Conservation (phyloP, 768 basidiomycete genomes). For the Grammothele lineata region DNA sequence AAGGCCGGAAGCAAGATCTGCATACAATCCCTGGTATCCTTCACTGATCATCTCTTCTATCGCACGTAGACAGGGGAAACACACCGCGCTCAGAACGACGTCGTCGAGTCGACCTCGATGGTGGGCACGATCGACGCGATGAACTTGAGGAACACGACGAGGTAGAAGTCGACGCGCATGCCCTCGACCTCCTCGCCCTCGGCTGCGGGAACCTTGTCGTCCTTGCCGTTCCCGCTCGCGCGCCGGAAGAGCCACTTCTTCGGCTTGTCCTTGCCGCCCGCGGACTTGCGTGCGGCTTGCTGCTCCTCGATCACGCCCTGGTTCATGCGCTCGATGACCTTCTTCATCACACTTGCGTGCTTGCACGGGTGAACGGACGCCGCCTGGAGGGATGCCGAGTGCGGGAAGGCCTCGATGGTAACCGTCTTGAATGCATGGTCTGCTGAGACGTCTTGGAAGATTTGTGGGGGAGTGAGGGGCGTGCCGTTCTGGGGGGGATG, state of each 20-base stretch:
- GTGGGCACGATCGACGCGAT: conserved; percentile 98
- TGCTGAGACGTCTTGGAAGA: conserved; percentile 95
- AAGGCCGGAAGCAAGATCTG: conserved; percentile 16
- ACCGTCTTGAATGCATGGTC: conserved; percentile 99
- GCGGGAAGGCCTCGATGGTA: conserved; percentile 98
- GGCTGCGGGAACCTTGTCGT: conserved; percentile 37
- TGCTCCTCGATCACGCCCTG: conserved; percentile 80
- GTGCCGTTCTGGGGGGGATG: conserved; percentile 67
- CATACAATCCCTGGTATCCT: conserved; percentile 19
- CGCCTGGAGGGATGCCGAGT: conserved; percentile 76
- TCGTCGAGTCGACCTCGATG: conserved; percentile 95
- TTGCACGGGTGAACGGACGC: conserved; percentile 99
- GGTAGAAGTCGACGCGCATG: conserved; percentile 96
- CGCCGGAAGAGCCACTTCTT: conserved; percentile 86
- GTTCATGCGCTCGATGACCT: conserved; percentile 99
- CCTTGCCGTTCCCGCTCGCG: conserved; percentile 54
- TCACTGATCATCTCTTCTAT: background rate
- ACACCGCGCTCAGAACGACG: conserved; percentile 34
- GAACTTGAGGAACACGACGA: conserved; percentile 98
- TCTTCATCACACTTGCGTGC: conserved; percentile 99
- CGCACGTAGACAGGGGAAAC: too few species aligned
- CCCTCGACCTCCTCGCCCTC: conserved; percentile 72
- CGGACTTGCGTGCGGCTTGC: conserved; percentile 57
- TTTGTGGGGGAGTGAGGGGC: conserved; percentile 82
- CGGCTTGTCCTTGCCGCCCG: conserved; percentile 48